Base-by-base conservation (phyloP, 192 early-diverging fungal species). In the Podila minutissima region DNA sequence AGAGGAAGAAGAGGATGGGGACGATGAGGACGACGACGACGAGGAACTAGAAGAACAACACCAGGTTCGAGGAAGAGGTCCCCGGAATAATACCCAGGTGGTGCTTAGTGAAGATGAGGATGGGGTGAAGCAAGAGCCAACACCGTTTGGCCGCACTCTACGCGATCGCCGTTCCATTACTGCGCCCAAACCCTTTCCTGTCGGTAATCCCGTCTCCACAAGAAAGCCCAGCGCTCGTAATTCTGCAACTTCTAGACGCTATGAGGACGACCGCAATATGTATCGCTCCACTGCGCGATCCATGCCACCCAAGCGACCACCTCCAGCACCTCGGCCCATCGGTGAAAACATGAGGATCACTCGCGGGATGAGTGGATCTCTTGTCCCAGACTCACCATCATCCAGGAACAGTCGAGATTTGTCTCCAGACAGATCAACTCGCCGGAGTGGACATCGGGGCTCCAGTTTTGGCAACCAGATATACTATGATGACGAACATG, bases 261-360 rank as follows among this genome's bases (percentile, higher is more conserved):
- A 64, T 35, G 69, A 63, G 4, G 70, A 79, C 5, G 15, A 57
- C 4, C 26, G 50, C 4, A 78, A 67, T 12, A 62, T 38, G 11
- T 71, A 71, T 26, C 68, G 59, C 6, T 31, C 69, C 26, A 67
- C 31, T 24, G 22, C 50, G n/a, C 63, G 70, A 17, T 71, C 69
- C 20, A 12, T 72, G 9, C n/a, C 66, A 8, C 35, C 67, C 50
- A 81, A 72, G 51, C 33, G 71, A 69, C 62, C 65, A 0, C 37
- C 35, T 26, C 70, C 70, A 10, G n/a, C 37, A 29, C 35, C 64
- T 15, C 65, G 77, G 49, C 41, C 66, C 0, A 73, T 81, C 5
- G 59, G 66, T 1, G 77, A 81, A 57, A 81, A 81, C 37, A 81
- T 81, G 77, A 72, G 77, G 67, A 81, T 81, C 55, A 81, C 77